Evolutionary conservation across 345 rosid species (phyloP).

Genomic region (Mallotus nudiflorus): DNA sequence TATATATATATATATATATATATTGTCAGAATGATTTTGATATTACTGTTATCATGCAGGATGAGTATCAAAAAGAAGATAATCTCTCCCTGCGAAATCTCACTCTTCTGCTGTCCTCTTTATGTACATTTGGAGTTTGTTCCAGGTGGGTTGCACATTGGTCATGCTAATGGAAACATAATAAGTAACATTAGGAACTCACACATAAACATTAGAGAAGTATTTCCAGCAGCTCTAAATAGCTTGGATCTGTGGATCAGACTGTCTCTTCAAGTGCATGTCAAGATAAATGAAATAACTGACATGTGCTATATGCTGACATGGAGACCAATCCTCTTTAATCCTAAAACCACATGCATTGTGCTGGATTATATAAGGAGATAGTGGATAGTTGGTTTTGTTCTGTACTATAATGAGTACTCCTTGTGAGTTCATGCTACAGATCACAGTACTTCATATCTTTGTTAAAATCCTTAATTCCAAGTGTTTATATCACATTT

Average conservation of each 20-base stretch:
- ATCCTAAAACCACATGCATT: not conserved
- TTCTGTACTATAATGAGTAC: not conserved
- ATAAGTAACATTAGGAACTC: not conserved
- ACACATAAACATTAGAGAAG: not conserved
- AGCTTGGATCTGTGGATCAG: not conserved
- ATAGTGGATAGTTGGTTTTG: not conserved
- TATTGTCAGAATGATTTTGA: not conserved
- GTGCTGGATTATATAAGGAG: not conserved
- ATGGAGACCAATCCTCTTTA: not conserved
- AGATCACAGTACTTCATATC: not conserved
- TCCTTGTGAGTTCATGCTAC: not conserved
- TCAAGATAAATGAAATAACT: not conserved
- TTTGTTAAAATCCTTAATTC: not conserved
- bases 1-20: not conserved
- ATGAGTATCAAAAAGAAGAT: constrained; percentile 74
- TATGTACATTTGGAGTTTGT: constrained; percentile 81
- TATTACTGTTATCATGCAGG: constrained; percentile 44
- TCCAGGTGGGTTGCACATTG: constrained; percentile 55
- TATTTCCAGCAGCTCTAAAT: not conserved
- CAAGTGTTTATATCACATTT: not conserved
- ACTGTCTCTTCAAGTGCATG: not conserved
- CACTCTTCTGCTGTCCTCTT: constrained; percentile 73
- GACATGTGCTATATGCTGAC: not conserved
- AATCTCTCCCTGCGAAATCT: constrained; percentile 76
- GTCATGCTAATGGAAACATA: constrained; percentile 5